Evolutionary conservation across 495 filamentous ascomycete genomes (phyloP), one percentile per base, ranked within the genome.

Genomic region (Jackrogersella minutella): DNA sequence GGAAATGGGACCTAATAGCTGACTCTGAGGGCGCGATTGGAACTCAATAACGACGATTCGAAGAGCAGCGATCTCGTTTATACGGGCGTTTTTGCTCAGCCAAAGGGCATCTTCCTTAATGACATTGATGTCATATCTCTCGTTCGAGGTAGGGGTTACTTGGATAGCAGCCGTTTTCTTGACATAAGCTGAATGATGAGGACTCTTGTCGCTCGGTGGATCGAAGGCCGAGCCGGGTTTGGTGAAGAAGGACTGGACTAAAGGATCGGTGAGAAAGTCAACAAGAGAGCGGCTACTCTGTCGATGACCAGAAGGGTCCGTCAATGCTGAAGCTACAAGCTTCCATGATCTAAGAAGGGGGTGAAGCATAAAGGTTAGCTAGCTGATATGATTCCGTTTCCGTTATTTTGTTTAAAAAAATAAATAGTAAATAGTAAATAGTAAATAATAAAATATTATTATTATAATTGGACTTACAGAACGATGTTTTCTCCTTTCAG

Each of bases 141-240:
- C 83, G 65, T 87, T 86, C 19, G 86, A 78, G 7, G 85, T 84
- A 4, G 91, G 89, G 21, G 90, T 85, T 41, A 93, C 88, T 74
- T 97, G 89, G 52, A 97, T 96, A n/a, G 93, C 88, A 14, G 94
- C 90, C 1, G 93, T 97, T 76, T 88, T 93, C 37, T 89, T 92
- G 55, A 94, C 91, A 73, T 97, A 97, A 4, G 85, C 82, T 69
- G 87, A 60, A 56, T 63, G 58, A 47, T 74, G 64, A 70, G 47
- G 36, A 14, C 10, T 62, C 41, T 33, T 64, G 37, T 64, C 57
- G 82, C 85, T 62, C 74, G 88, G 76, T 2, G 82, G 67, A 47
- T 83, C 77, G 74, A 91, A 94, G 44, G 86, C 85, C 52, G 78
- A 84, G 74, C 86, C 77, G 49, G 88, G 87, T 41, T 84, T 79